Evolutionary conservation across 2,329 filamentous ascomycete species (phyloP).

Genomic region (Pseudogymnoascus sp.): DNA sequence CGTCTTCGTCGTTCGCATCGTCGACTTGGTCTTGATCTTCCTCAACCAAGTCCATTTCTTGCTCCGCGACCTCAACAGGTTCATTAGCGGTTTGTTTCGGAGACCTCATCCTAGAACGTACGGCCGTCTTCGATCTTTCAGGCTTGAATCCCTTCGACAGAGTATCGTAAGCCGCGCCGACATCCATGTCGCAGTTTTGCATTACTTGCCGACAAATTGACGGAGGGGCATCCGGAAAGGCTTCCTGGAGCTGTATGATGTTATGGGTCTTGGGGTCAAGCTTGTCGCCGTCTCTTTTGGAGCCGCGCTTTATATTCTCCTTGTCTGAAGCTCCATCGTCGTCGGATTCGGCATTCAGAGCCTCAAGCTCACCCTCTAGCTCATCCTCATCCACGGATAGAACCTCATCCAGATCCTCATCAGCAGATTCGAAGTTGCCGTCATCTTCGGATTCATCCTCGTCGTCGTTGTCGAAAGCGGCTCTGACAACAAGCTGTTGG

Average conservation of each 20-base stretch:
- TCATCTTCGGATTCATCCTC: slow-evolving; percentile 23
- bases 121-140: slow-evolving; percentile 20
- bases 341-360: slow-evolving; percentile 11
- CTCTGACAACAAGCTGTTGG: slow-evolving; percentile 23
- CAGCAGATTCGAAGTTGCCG: slow-evolving; percentile 25
- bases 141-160: slow-evolving; percentile 24
- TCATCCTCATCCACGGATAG: slow-evolving; percentile 24
- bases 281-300: neutral
- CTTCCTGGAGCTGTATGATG: slow-evolving; percentile 25
- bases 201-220: slow-evolving; percentile 26
- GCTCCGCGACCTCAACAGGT: neutral
- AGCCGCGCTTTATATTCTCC: neutral
- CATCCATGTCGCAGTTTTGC: slow-evolving; percentile 22
- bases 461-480: slow-evolving; percentile 31
- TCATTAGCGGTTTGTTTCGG: neutral
- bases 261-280: neutral
- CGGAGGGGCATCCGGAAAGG: slow-evolving; percentile 26
- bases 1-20: slow-evolving; percentile 13
- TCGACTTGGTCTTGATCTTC: slow-evolving; percentile 22
- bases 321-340: slow-evolving; percentile 14
- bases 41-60: slow-evolving; percentile 12
- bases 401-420: slow-evolving; percentile 23
- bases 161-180: slow-evolving; percentile 25
- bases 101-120: slow-evolving; percentile 17
- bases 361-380: slow-evolving; percentile 13